Percentiles rank a stretch among this genome's conserved stretches.
phyloP scores from a whole-genome alignment of 1,139 yeast genomes.

The Barnettozyma hawaiiensis region DNA sequence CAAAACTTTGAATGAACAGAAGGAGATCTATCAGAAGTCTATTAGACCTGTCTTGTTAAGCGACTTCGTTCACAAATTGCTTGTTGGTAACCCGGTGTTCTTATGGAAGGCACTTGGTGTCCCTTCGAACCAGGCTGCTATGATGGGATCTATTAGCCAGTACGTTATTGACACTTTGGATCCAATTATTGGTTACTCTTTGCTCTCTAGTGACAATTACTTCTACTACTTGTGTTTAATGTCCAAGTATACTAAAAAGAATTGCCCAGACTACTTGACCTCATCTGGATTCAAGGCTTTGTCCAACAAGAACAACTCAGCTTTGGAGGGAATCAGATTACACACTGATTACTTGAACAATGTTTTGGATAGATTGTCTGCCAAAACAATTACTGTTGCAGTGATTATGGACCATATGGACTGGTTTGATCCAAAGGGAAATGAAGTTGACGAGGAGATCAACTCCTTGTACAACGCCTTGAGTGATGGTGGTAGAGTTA shows the following conservation, averaged over 20 bases:
- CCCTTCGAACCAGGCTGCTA: conserved; percentile 74
- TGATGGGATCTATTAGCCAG: conserved; percentile 72
- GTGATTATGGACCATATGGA: conserved; percentile 92
- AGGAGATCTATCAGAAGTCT: conserved; percentile 52
- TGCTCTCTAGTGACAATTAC: conserved; percentile 68
- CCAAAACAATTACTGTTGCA: conserved; percentile 64
- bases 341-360: conserved; percentile 79
- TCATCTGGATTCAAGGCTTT: conserved; percentile 44
- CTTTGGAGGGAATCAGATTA: conserved; percentile 62
- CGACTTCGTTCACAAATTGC: conserved; percentile 58
- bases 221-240: conserved; percentile 66
- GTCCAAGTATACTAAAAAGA: conserved; percentile 54
- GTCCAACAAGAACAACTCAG: conserved; percentile 30
- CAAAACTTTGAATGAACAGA: conserved; percentile 56
- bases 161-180: conserved; percentile 76
- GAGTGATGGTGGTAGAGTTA: conserved; percentile 62
- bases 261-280: conserved; percentile 75
- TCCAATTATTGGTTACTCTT: conserved; percentile 59
- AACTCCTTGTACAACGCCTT: conserved; percentile 58
- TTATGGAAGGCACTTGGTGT: conserved; percentile 87
- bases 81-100: conserved; percentile 76
- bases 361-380: conserved; percentile 60
- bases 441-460: conserved; percentile 63
- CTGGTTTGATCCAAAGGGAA: conserved; percentile 69
- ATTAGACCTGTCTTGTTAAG: conserved; percentile 68